Percentiles rank a stretch among this genome's conserved stretches.
phyloP scores from a whole-genome alignment of 805 yeast genomes.

The Saccharomycopsis synnaedendra region DNA sequence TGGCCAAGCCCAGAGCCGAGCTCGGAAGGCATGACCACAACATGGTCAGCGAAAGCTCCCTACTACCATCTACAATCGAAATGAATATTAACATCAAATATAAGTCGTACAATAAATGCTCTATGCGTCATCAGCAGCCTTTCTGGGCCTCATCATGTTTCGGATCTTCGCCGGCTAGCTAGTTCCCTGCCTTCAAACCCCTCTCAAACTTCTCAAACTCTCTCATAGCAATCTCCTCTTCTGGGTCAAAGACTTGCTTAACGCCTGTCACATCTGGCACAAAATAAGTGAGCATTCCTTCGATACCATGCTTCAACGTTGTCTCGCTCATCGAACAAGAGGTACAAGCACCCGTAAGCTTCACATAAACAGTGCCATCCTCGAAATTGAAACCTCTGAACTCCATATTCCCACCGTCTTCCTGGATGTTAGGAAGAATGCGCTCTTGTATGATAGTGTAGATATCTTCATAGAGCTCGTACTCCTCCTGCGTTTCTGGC shows the following conservation, averaged over 20 bases:
- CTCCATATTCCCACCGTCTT: constrained; percentile 96
- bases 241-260: constrained; percentile 78
- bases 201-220: constrained; percentile 81
- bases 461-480: constrained; percentile 27
- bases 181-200: constrained; percentile 18
- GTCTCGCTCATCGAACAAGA: constrained; percentile 86
- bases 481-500: constrained; percentile 12
- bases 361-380: constrained; percentile 78
- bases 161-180: neutral
- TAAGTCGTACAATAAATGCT: too few species aligned
- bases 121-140: too few species aligned
- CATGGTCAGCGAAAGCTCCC: too few species aligned
- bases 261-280: constrained; percentile 91
- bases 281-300: constrained; percentile 93
- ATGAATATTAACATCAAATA: too few species aligned
- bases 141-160: too few species aligned
- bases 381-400: constrained; percentile 78
- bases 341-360: constrained; percentile 92
- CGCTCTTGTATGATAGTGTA: constrained; percentile 88
- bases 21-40: too few species aligned
- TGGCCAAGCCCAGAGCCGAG: too few species aligned
- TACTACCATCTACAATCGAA: too few species aligned
- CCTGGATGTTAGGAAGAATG: constrained; percentile 95
- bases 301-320: constrained; percentile 90
- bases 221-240: constrained; percentile 56